These are phyloP conservation scores for Ensete glaucum DNA, from an alignment of 176 grass and related monocot genomes.

Conservation along the genomic window DNA sequence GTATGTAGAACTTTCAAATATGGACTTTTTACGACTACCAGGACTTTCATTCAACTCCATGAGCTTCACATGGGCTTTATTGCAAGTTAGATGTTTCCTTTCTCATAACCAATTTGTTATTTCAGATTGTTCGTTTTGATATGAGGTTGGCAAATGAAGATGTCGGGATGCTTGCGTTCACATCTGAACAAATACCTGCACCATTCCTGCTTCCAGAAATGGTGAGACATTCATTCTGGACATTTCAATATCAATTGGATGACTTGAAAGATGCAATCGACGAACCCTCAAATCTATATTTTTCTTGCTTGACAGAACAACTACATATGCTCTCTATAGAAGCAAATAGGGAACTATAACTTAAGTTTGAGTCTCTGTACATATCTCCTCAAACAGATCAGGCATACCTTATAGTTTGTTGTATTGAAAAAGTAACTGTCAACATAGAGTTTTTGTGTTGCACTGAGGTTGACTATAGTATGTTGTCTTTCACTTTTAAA, in stretches of 20 bases:
- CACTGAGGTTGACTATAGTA: not conserved
- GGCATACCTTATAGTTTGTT: not conserved
- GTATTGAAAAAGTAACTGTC: not conserved
- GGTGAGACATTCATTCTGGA: constrained; percentile 28
- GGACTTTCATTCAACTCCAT: too few species aligned
- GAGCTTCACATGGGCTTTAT: not conserved
- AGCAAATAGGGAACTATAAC: not conserved
- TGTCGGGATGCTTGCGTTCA: constrained; percentile 95
- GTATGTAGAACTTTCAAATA: not conserved
- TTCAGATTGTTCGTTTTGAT: constrained; percentile 85
- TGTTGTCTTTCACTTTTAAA: not conserved
- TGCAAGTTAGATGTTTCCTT: not conserved
- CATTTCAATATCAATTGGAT: not conserved
- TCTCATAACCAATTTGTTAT: constrained; percentile 18
- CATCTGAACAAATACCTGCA: constrained; percentile 95
- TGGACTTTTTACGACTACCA: not conserved
- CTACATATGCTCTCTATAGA: not conserved
- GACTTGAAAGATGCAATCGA: not conserved
- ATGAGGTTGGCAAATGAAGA: constrained; percentile 99
- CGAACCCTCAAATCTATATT: not conserved
- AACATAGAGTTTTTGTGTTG: not conserved
- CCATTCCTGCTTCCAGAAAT: constrained; percentile 96
- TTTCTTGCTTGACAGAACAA: not conserved
- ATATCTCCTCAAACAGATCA: not conserved
- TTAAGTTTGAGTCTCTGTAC: not conserved